Percentiles rank a stretch among this genome's conserved stretches.
phyloP scores from a whole-genome alignment of 768 basidiomycete species.

The Auriculariales sp. region DNA sequence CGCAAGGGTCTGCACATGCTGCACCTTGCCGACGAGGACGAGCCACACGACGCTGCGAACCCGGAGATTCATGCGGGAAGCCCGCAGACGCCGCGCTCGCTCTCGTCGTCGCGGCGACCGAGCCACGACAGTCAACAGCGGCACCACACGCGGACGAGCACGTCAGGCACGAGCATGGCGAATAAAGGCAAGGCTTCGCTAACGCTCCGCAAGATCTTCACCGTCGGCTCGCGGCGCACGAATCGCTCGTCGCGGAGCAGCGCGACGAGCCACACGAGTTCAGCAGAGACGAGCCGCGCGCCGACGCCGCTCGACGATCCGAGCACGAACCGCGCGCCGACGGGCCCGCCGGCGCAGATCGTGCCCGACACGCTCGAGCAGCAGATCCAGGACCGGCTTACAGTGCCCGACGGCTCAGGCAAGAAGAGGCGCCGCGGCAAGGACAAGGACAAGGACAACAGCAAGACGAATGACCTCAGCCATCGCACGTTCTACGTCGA shows the following conservation, averaged over 20 bases:
- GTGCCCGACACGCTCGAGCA: background rate
- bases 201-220: background rate
- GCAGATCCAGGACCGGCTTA: background rate
- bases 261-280: background rate
- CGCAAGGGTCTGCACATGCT: slow-evolving; percentile 68
- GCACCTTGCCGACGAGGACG: slow-evolving; percentile 20
- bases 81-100: background rate
- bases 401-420: slow-evolving; percentile 12
- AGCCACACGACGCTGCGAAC: slow-evolving; percentile 11
- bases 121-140: background rate
- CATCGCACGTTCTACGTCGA: slow-evolving; percentile 91
- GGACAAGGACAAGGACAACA: slow-evolving; percentile 32
- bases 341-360: background rate
- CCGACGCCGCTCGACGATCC: slow-evolving; percentile 62
- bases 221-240: background rate
- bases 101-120: slow-evolving; percentile 1
- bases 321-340: slow-evolving; percentile 27
- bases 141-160: background rate
- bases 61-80: background rate
- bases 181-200: background rate
- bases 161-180: background rate
- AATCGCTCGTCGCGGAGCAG: background rate
- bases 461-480: slow-evolving; percentile 47
- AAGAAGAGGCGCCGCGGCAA: slow-evolving; percentile 13
- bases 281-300: slow-evolving; percentile 6